Percentiles rank a stretch among this genome's conserved stretches.
phyloP scores from a whole-genome alignment of 257 asterid genomes.

The Plectranthus barbatus region DNA sequence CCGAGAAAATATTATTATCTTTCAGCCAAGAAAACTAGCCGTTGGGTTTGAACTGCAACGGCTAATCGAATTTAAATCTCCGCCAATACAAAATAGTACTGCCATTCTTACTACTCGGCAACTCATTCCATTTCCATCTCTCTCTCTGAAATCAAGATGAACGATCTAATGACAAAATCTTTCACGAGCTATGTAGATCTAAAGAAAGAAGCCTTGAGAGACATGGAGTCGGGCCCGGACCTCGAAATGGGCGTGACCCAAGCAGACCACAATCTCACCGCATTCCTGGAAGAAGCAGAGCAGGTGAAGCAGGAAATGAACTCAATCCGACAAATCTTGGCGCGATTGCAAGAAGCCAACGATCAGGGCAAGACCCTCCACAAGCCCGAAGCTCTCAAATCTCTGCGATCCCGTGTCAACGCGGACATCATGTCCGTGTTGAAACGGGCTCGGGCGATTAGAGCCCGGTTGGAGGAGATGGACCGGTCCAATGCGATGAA shows the following conservation, averaged over 20 bases:
- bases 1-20: no score
- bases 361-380: slow-evolving; percentile 58
- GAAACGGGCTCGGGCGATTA: slow-evolving; percentile 57
- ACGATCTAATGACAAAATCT: slow-evolving; percentile 88
- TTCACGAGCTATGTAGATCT: slow-evolving; percentile 90
- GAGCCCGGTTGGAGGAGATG: slow-evolving; percentile 66
- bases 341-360: slow-evolving; percentile 43
- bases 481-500: slow-evolving; percentile 61
- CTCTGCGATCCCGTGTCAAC: slow-evolving; percentile 41
- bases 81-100: slow-evolving; percentile 13
- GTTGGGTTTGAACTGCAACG: slow-evolving; percentile 29
- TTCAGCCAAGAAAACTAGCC: neutral
- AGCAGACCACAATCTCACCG: slow-evolving; percentile 51
- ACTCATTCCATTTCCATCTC: neutral
- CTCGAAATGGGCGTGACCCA: slow-evolving; percentile 58
- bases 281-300: slow-evolving; percentile 77
- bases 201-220: slow-evolving; percentile 81
- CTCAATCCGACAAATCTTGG: slow-evolving; percentile 50
- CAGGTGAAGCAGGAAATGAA: slow-evolving; percentile 60
- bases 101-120: neutral
- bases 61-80: slow-evolving; percentile 27
- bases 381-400: slow-evolving; percentile 75
- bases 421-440: slow-evolving; percentile 46
- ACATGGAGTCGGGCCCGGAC: slow-evolving; percentile 41
- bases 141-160: slow-evolving; percentile 40